Evolutionary conservation across 345 rosid species (phyloP), one percentile per base, ranked within the genome.

Genomic region (Theobroma cacao): DNA sequence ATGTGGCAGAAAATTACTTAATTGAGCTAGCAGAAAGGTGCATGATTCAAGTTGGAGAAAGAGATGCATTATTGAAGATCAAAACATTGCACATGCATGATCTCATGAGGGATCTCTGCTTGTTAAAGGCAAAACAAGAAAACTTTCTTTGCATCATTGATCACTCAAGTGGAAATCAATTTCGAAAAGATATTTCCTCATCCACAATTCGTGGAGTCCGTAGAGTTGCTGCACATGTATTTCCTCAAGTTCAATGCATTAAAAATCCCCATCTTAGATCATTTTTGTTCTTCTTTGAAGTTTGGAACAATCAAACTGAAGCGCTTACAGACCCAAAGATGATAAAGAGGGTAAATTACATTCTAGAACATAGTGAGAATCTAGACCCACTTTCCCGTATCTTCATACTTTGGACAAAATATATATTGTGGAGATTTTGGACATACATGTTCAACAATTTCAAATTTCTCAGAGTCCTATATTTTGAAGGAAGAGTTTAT

Each of bases 211-310:
- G 4, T 24, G 36, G 72, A 75, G 78, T 79, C 80, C 72, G 87
- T 88, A 9, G 90, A 88, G 82, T 88, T 88, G 64, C 84, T 59
- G 80, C 81, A 13, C 76, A 78, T n/a, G 14, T 7, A 0, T 45
- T 12, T 13, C n/a, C n/a, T n/a, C n/a, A n/a, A n/a, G n/a, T n/a
- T n/a, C n/a, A n/a, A n/a, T n/a, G n/a, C n/a, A n/a, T n/a, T n/a
- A n/a, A n/a, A n/a, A n/a, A n/a, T n/a, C n/a, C n/a, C n/a, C n/a
- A n/a, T n/a, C n/a, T n/a, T n/a, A n/a, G n/a, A n/a, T n/a, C n/a
- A n/a, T n/a, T n/a, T n/a, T n/a, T n/a, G n/a, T n/a, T n/a, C n/a
- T n/a, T n/a, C n/a, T n/a, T n/a, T n/a, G n/a, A n/a, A n/a, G n/a
- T n/a, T n/a, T n/a, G n/a, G n/a, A n/a, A n/a, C n/a, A n/a, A n/a